Conservation (phyloP, 2,329 filamentous ascomycete genomes). For the Diaporthe vaccinii region DNA sequence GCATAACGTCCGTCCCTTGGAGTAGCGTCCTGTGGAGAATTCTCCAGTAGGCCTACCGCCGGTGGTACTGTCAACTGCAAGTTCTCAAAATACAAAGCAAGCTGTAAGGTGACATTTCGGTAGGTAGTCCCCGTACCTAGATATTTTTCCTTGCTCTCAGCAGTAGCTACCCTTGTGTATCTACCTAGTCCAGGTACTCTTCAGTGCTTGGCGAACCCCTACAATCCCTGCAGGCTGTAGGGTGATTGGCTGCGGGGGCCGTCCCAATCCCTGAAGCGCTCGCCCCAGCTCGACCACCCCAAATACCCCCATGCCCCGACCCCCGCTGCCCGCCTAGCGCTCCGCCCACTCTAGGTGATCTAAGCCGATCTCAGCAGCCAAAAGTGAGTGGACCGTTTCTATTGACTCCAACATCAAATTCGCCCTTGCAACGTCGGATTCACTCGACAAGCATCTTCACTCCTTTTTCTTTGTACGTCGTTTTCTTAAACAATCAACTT, state of each 20-base stretch:
- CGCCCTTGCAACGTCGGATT: constrained; percentile 21
- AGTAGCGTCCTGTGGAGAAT: too few relatives aligned
- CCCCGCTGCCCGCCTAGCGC: constrained; percentile 10
- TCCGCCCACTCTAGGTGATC: not conserved
- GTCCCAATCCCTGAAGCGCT: constrained; percentile 32
- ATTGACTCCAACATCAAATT: constrained; percentile 32
- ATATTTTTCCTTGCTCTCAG: not conserved
- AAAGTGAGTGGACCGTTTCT: constrained; percentile 16
- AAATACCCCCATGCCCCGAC: not conserved
- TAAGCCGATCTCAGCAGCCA: constrained; percentile 29
- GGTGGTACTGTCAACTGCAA: not conserved
- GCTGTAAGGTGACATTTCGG: not conserved
- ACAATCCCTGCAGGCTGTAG: not conserved
- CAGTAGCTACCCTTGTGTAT: not conserved
- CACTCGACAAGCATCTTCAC: constrained; percentile 25
- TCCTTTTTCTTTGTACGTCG: constrained; percentile 25
- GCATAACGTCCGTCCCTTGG: not conserved
- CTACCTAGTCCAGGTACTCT: not conserved
- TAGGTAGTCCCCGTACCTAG: not conserved
- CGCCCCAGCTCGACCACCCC: constrained; percentile 18
- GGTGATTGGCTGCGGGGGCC: constrained; percentile 26
- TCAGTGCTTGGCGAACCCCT: constrained; percentile 1
- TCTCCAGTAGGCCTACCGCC: not conserved
- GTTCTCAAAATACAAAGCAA: not conserved
- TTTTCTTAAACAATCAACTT: constrained; percentile 4